Conservation (phyloP, 371 early-diverging fungal genomes). For the Zopfochytrium polystomum region DNA sequence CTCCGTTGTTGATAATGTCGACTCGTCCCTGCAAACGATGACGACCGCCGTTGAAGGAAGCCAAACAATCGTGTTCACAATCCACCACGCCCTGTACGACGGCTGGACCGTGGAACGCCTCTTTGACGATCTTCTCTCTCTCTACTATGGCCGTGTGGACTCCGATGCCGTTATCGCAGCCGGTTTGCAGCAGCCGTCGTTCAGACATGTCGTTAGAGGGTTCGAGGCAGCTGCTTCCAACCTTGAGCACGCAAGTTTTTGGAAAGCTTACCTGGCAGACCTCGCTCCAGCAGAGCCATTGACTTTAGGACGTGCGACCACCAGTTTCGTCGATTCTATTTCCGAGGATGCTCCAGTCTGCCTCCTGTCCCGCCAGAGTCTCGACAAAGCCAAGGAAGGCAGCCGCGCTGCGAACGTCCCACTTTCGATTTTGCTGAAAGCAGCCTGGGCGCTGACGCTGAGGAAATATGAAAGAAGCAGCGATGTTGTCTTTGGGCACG, state of each 20-base stretch:
- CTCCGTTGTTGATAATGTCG: no score
- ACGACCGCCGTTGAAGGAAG: no score
- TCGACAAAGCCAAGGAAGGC: background rate
- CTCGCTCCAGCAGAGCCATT: no score
- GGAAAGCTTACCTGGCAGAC: background rate
- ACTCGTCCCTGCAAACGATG: no score
- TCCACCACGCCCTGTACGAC: constrained; percentile 41
- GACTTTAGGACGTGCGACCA: no score
- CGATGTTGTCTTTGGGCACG: constrained; percentile 31
- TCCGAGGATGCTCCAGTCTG: no score
- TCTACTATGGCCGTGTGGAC: background rate
- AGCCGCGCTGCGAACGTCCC: constrained; percentile 21
- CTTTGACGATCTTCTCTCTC: constrained; percentile 16
- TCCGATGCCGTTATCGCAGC: no score
- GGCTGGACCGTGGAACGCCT: constrained; percentile 28
- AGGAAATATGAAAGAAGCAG: constrained; percentile 6
- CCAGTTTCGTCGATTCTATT: no score
- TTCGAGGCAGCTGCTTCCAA: background rate
- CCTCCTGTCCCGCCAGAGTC: constrained; percentile 1
- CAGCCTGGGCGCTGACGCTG: constrained; percentile 31
- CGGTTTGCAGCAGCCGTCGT: constrained; percentile 15
- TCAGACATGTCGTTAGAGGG: constrained; percentile 16
- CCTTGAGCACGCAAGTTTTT: background rate
- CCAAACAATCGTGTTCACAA: constrained; percentile 31
- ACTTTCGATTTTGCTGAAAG: constrained; percentile 8